These are phyloP conservation scores for Pseudogymnoascus sp. DNA, from an alignment of 2,329 filamentous ascomycete species.

Conservation along the genomic window DNA sequence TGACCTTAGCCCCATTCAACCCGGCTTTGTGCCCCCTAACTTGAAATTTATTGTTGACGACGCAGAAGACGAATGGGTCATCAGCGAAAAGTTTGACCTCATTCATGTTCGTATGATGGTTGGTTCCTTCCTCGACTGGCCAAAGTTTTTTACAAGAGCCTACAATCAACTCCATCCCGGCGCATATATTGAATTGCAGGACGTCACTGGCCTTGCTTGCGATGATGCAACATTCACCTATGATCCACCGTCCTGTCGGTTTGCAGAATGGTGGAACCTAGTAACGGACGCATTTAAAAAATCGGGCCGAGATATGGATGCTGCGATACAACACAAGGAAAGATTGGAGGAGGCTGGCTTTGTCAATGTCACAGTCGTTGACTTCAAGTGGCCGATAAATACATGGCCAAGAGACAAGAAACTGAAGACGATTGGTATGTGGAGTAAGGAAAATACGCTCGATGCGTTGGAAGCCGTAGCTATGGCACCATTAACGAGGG, in stretches of 20 bases:
- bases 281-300: slow-evolving; percentile 27
- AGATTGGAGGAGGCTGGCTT: slow-evolving; percentile 19
- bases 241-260: slow-evolving; percentile 7
- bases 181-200: slow-evolving; percentile 28
- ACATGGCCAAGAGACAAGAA: slow-evolving; percentile 42
- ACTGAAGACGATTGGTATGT: slow-evolving; percentile 16
- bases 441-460: slow-evolving; percentile 21
- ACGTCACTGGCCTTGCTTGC: slow-evolving; percentile 22
- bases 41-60: slow-evolving; percentile 51
- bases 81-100: slow-evolving; percentile 29
- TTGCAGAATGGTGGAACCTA: slow-evolving; percentile 15
- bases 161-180: slow-evolving; percentile 19
- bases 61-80: slow-evolving; percentile 27
- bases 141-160: slow-evolving; percentile 12
- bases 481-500: slow-evolving; percentile 19
- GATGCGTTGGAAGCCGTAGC: slow-evolving; percentile 21
- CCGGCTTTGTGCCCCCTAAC: slow-evolving; percentile 55
- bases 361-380: slow-evolving; percentile 28
- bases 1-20: slow-evolving; percentile 24
- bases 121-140: slow-evolving; percentile 13
- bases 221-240: slow-evolving; percentile 28
- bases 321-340: slow-evolving; percentile 23
- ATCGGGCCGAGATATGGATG: slow-evolving; percentile 26
- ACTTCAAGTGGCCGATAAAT: slow-evolving; percentile 41
- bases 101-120: slow-evolving; percentile 20